These are phyloP conservation scores for Pleurotus platypus DNA, from an alignment of 768 basidiomycete genomes.

Conservation along the genomic window DNA sequence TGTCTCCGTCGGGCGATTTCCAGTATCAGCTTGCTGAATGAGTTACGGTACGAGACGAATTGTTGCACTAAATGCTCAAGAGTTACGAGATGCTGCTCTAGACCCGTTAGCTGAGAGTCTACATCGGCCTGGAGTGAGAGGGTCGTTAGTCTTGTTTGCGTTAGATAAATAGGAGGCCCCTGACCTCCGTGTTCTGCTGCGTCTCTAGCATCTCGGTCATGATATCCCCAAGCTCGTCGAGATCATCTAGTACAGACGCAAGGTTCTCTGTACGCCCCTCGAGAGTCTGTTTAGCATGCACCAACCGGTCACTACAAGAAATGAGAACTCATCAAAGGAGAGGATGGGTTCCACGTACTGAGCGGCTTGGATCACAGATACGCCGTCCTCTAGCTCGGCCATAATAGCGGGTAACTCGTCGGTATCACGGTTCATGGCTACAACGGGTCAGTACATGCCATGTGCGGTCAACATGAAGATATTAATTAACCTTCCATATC, in stretches of 20 bases:
- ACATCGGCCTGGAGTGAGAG: slow-evolving; percentile 39
- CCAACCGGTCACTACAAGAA: slow-evolving; percentile 46
- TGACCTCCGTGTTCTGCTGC: slow-evolving; percentile 68
- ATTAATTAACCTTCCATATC: slow-evolving; percentile 57
- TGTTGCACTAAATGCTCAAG: slow-evolving; percentile 63
- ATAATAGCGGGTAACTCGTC: slow-evolving; percentile 75
- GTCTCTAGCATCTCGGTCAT: slow-evolving; percentile 74
- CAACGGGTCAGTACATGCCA: background rate
- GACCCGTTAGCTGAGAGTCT: slow-evolving; percentile 46
- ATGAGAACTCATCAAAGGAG: slow-evolving; percentile 4
- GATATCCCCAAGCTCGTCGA: slow-evolving; percentile 76
- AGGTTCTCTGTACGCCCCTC: slow-evolving; percentile 50
- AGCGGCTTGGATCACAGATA: slow-evolving; percentile 45
- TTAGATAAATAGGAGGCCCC: slow-evolving; percentile 8
- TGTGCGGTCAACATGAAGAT: background rate
- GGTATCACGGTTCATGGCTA: slow-evolving; percentile 81
- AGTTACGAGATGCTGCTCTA: slow-evolving; percentile 59
- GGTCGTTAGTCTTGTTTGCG: background rate
- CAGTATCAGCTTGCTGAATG: slow-evolving; percentile 69
- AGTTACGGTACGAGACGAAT: slow-evolving; percentile 66
- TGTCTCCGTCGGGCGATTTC: slow-evolving; percentile 69
- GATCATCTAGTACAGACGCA: slow-evolving; percentile 48
- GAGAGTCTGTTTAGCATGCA: slow-evolving; percentile 35
- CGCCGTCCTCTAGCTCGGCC: slow-evolving; percentile 61
- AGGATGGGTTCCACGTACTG: slow-evolving; percentile 41